A percentile compares a stretch with the other conserved stretches of the same genome.
These are phyloP conservation scores for Alternaria infectoria DNA, from an alignment of 2,329 filamentous ascomycete species.

Conservation along the genomic window DNA sequence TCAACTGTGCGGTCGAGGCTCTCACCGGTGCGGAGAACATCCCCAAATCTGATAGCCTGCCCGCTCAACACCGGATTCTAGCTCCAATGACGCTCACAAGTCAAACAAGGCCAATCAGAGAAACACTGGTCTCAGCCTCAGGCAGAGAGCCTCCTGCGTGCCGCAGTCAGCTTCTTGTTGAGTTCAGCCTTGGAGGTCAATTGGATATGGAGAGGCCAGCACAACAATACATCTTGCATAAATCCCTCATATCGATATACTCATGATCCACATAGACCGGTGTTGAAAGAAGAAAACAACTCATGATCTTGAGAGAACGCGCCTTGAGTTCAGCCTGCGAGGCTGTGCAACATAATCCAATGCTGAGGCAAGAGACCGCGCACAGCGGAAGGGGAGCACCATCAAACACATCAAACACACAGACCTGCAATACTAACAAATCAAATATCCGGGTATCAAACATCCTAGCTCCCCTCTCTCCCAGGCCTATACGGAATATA, in stretches of 20 bases:
- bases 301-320: too few relatives aligned
- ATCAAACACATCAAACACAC: background rate
- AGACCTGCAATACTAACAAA: background rate
- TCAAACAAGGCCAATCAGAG: background rate
- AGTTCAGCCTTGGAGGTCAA: background rate
- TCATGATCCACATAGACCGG: too few relatives aligned
- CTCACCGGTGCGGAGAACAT: background rate
- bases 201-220: background rate
- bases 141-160: background rate
- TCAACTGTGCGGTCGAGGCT: background rate
- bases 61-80: background rate
- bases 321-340: too few relatives aligned
- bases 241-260: too few relatives aligned
- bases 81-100: background rate
- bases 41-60: too few relatives aligned
- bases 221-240: too few relatives aligned
- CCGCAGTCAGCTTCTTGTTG: background rate
- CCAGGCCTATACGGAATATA: constrained; percentile 18
- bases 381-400: background rate
- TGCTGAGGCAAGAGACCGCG: background rate
- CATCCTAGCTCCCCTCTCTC: background rate
- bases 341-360: too few relatives aligned
- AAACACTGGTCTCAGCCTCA: background rate
- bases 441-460: background rate
- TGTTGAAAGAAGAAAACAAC: too few relatives aligned